Evolutionary conservation across 2,329 filamentous ascomycete species (phyloP), one percentile per base, ranked within the genome.

Genomic region (Sporothrix sp.): DNA sequence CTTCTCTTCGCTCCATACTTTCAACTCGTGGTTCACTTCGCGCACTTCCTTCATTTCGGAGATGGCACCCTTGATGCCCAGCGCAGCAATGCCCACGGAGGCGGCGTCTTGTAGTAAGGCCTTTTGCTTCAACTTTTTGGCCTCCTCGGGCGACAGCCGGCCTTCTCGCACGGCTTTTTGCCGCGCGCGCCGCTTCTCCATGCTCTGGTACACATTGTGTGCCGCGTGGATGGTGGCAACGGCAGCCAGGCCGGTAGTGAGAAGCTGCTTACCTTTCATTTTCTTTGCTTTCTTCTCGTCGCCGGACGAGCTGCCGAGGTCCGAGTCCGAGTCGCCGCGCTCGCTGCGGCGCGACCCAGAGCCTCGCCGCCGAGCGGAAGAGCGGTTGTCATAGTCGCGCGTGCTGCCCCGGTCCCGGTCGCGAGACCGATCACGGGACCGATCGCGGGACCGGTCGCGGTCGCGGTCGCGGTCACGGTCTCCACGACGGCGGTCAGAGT

Each of bases 191-290:
- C 75, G 70, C 66, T 76, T 76, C 62, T 77, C 73, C 72, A 79
- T 71, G 63, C 74, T 79, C 59, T 72, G 66, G 61, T 79, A 80
- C 59, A 80, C 73, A 57, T 68, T 75, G 60, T 80, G 71, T 58
- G 73, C 75, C 57, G 77, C 77, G 63, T 80, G 76, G 58, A 81
- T 78, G 58, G 75, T 79, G 60, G 77, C 76, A 55, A 79, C 73
- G 48, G 74, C 70, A 49, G 77, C 77, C 51, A 80, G 65, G 42
- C 75, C 76, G 7, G 75, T 73, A 49, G 73, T 79, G 52, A 81
- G 57, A 54, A 78, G 58, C 69, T 79, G 76, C 72, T 80, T 79
- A 77, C 76, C 75, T 76, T 69, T 75, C 70, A 79, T 76, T 63
- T 76, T 79, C 63, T 69, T 73, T 33, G 69, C 69, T 54, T 67